phyloP scores from a whole-genome alignment of 73 alveolate genomes.

The Paramecium biaurelia region DNA sequence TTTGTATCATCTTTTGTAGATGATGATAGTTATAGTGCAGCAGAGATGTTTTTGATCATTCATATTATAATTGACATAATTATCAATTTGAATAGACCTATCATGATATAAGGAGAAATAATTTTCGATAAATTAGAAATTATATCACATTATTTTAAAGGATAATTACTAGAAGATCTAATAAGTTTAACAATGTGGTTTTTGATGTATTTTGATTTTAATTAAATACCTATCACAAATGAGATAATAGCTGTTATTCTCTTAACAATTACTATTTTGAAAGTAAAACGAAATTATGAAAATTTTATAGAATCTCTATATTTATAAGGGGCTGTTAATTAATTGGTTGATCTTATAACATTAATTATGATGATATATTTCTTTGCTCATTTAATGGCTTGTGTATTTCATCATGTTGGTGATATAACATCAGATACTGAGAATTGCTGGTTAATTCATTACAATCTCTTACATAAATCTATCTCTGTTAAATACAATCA shows the following conservation, averaged over 20 bases:
- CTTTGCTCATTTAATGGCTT: slow-evolving; percentile 12
- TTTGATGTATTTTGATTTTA: slow-evolving; percentile 6
- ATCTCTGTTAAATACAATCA: slow-evolving; percentile 27
- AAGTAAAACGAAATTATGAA: slow-evolving; percentile 1
- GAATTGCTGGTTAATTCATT: neutral
- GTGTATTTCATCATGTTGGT: slow-evolving; percentile 28
- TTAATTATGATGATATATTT: neutral
- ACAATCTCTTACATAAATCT: neutral
- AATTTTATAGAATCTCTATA: neutral
- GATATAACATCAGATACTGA: neutral
- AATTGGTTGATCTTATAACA: neutral
- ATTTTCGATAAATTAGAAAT: neutral
- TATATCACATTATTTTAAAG: neutral
- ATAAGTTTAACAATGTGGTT: neutral
- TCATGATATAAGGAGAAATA: neutral
- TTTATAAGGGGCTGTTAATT: neutral
- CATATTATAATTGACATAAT: neutral
- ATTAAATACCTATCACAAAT: neutral
- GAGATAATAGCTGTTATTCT: neutral
- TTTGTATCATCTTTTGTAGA: neutral
- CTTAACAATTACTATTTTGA: neutral
- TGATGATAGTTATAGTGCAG: neutral
- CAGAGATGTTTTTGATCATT: neutral
- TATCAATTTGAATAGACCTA: neutral
- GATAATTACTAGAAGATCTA: neutral